Conservation (phyloP, 108 stramenopile species). For the Schizochytrium sp. region DNA sequence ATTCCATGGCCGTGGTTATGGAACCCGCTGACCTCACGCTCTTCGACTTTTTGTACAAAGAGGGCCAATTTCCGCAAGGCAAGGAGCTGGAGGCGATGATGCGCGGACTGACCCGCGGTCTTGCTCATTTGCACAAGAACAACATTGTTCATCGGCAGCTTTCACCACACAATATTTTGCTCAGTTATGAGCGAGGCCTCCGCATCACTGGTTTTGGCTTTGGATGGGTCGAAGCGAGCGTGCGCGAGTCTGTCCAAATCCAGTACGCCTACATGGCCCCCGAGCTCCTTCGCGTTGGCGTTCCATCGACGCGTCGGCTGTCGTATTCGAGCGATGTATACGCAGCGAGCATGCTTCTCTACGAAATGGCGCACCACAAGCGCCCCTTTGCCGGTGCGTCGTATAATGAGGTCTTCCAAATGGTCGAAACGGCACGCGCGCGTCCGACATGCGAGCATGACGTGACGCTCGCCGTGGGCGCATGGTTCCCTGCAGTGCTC, state of each 20-base stretch:
- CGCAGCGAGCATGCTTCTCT: neutral
- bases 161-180: conserved; percentile 4
- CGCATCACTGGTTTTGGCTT: neutral
- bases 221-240: neutral
- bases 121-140: conserved; percentile 76
- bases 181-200: neutral
- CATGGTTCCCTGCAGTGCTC: neutral
- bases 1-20: neutral
- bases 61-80: neutral
- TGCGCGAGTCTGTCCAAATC: neutral
- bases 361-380: neutral
- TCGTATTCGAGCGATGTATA: neutral
- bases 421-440: neutral
- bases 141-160: conserved; percentile 92
- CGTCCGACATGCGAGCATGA: neutral
- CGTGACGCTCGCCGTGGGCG: neutral
- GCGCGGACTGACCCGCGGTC: conserved; percentile 70
- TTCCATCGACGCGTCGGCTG: neutral
- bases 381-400: neutral
- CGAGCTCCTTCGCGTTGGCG: neutral
- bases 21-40: neutral
- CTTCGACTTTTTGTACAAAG: conserved; percentile 15
- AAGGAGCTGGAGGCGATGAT: conserved; percentile 34
- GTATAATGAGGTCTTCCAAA: neutral
- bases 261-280: neutral